These are phyloP conservation scores for Berkeleyomyces basicola DNA, from an alignment of 2,329 filamentous ascomycete species.

Conservation along the genomic window DNA sequence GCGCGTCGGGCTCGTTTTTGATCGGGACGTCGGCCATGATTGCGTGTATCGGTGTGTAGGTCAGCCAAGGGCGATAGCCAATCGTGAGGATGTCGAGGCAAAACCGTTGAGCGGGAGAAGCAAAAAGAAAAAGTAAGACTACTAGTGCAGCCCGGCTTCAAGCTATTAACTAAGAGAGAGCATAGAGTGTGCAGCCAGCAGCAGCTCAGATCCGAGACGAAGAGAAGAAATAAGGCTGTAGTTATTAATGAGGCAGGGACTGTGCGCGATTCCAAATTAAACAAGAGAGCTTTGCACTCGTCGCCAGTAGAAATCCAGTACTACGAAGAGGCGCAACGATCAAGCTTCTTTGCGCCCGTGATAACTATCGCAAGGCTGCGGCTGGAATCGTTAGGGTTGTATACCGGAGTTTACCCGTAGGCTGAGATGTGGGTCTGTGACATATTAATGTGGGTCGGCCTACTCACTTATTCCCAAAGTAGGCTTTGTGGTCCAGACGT, in stretches of 20 bases:
- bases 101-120: neutral
- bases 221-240: neutral
- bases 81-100: neutral
- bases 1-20: constrained; percentile 33
- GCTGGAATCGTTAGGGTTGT: neutral
- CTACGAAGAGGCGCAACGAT: neutral
- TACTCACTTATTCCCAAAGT: neutral
- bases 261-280: neutral
- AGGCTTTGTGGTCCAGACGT: neutral
- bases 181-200: too few species aligned
- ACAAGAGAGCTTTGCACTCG: neutral
- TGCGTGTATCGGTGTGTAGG: neutral
- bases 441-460: neutral
- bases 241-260: neutral
- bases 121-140: neutral
- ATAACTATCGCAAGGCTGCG: neutral
- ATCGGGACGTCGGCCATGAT: constrained; percentile 18
- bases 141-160: neutral
- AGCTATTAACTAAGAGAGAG: too few species aligned
- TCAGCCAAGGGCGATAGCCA: too few species aligned
- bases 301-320: neutral
- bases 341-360: neutral
- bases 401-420: neutral
- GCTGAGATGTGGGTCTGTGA: neutral
- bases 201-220: too few species aligned